Percentiles rank a stretch among this genome's conserved stretches.
Conservation (phyloP, 768 basidiomycete genomes). For the Dioszegia aurantiaca region DNA sequence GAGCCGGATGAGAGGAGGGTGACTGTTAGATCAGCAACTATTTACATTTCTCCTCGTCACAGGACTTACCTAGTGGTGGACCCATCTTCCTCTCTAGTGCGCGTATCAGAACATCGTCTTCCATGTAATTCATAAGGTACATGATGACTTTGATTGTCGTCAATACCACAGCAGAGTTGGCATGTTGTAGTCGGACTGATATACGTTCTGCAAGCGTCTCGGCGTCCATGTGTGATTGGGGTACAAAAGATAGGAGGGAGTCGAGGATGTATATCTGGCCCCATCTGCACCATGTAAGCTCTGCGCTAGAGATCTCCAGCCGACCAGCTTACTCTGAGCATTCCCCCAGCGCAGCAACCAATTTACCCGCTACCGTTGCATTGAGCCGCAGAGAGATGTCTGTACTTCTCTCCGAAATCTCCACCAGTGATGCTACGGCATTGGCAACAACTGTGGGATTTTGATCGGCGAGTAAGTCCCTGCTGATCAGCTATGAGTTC, state of each 20-base stretch:
- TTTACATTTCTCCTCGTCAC: neutral
- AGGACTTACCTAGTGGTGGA: conserved; percentile 80
- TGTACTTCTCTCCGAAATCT: conserved; percentile 91
- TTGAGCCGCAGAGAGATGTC: conserved; percentile 91
- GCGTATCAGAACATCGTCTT: conserved; percentile 77
- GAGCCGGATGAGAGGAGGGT: conserved; percentile 93
- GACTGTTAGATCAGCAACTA: conserved; percentile 57
- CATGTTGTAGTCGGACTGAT: conserved; percentile 87
- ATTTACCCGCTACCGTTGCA: conserved; percentile 77
- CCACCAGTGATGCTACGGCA: conserved; percentile 92
- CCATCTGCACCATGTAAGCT: conserved; percentile 69
- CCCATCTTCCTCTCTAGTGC: conserved; percentile 97
- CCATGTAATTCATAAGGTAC: conserved; percentile 99
- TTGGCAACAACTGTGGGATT: conserved; percentile 98
- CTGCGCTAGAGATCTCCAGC: neutral
- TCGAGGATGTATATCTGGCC: conserved; percentile 98
- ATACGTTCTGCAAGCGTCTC: conserved; percentile 95
- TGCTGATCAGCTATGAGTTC: conserved; percentile 9
- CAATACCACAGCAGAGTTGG: conserved; percentile 98
- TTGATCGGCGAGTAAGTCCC: conserved; percentile 80
- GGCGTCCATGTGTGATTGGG: conserved; percentile 79
- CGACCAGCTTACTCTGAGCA: conserved; percentile 79
- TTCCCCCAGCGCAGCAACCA: conserved; percentile 85
- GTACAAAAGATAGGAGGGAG: conserved; percentile 88
- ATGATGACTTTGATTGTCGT: conserved; percentile 95